Evolutionary conservation across 2,329 filamentous ascomycete genomes (phyloP).

Genomic region (Colletotrichum sojae): DNA sequence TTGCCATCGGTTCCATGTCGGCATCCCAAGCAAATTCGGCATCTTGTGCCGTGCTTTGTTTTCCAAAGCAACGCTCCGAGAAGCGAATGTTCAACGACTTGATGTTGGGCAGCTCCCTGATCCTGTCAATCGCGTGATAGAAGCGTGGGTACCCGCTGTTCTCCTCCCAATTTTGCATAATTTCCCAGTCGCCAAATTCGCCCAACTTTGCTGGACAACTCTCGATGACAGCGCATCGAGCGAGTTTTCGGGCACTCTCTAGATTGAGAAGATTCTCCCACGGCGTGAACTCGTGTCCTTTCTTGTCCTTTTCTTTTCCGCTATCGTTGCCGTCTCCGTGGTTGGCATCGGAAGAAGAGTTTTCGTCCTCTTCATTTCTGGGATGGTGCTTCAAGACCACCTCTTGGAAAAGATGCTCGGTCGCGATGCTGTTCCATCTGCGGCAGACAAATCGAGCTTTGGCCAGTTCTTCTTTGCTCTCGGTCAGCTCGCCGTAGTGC

Average conservation of each 20-base stretch:
- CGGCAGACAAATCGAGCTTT: slow-evolving; percentile 43
- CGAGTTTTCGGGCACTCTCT: slow-evolving; percentile 4
- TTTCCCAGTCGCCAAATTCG: not conserved
- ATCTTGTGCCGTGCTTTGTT: too few relatives aligned
- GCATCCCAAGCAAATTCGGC: too few relatives aligned
- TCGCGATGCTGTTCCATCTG: slow-evolving; percentile 38
- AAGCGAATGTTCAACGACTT: slow-evolving; percentile 32
- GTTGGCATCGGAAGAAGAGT: not conserved
- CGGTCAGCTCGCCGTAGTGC: too few relatives aligned
- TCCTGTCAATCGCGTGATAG: slow-evolving; percentile 20
- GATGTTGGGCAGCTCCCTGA: slow-evolving; percentile 37
- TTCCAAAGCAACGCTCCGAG: slow-evolving; percentile 15
- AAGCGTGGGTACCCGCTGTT: slow-evolving; percentile 18
- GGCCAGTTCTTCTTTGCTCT: not conserved
- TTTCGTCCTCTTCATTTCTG: too few relatives aligned
- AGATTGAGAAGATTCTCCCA: slow-evolving; percentile 25
- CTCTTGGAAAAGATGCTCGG: slow-evolving; percentile 31
- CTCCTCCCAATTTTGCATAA: not conserved
- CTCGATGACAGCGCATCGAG: slow-evolving; percentile 41
- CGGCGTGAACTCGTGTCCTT: slow-evolving; percentile 4
- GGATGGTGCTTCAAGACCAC: slow-evolving; percentile 11
- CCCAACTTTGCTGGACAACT: slow-evolving; percentile 35
- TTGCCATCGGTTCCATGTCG: slow-evolving; percentile 7
- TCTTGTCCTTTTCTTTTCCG: not conserved
- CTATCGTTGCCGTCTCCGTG: not conserved